Evolutionary conservation across 1,284 basidiomycete species (phyloP), one percentile per base, ranked within the genome.

Genomic region (Agroathelia rolfsii): DNA sequence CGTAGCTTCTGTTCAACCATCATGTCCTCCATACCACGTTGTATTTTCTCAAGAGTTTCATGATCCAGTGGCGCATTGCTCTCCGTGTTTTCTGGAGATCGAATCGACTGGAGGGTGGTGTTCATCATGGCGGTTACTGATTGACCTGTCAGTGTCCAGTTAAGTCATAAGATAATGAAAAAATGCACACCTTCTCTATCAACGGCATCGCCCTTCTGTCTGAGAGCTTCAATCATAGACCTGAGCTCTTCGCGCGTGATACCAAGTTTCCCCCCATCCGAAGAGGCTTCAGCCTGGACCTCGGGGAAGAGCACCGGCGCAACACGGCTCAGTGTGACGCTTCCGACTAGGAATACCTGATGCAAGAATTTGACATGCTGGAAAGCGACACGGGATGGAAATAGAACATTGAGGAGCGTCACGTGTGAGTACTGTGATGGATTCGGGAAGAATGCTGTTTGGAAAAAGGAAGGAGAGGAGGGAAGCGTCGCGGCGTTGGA

Each of bases 301-400:
- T 54, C 43, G 1, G 75, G 72, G 35, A 76, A 66, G 24, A 86
- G 53, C 8, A 73, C 65, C 0, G 82, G 81, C 0, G 66, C 62
- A 3, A 89, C 72, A 21, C 76, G 66, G 11, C 69, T 71, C 12
- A 86, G 60, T 0, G 80, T 83, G 24, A 87, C 64, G 22, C 72
- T 79, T 32, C 76, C 46, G 47, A 83, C 74, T 41, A 85, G 56
- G 50, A 83, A 87, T 16, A 84, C 47, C 41, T 83, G 72, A 45
- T 84, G 86, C n/a, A 88, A 60, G 50, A 87, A 69, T 13, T 69
- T 54, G 40, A 85, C 65, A 48, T 87, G 75, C 44, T 90, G 83
- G 50, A 76, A 77, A 2, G 72, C 64, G 1, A 79, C 72, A 9
- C 76, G 69, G 8, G 61, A 58, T 0, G 81, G 83, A 53, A 85